Evolutionary conservation across 768 basidiomycete species (phyloP).

Genomic region (Pisolithus albus): DNA sequence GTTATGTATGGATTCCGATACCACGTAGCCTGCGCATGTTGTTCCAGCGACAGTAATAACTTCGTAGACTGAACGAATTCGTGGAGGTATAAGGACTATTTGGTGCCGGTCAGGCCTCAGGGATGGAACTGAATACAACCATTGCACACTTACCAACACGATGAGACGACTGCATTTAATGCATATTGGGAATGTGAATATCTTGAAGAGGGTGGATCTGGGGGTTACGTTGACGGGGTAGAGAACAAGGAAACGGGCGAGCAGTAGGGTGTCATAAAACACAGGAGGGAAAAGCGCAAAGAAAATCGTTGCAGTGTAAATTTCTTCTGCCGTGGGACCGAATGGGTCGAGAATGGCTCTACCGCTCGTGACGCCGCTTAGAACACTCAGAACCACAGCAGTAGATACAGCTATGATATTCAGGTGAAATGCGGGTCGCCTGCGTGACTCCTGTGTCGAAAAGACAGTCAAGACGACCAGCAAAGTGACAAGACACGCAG

Average conservation of each 20-base stretch:
- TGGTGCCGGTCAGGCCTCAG: neutral
- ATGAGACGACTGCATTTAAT: conserved; percentile 27
- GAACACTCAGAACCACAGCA: conserved; percentile 21
- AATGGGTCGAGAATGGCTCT: conserved; percentile 11
- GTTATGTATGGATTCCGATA: conserved; percentile 12
- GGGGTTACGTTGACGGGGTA: conserved; percentile 24
- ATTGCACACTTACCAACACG: conserved; percentile 5
- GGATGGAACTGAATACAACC: conserved; percentile 1
- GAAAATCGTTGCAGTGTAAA: conserved; percentile 16
- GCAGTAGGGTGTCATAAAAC: conserved; percentile 32
- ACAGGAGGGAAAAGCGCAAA: conserved; percentile 27
- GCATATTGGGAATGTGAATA: conserved; percentile 25
- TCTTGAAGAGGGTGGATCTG: conserved; percentile 5
- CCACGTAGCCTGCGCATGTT: conserved; percentile 1
- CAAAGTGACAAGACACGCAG: conserved; percentile 27
- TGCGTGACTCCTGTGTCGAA: conserved; percentile 21
- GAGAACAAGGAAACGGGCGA: conserved; percentile 31
- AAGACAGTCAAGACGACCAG: conserved; percentile 28
- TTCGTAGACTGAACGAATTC: neutral
- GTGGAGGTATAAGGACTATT: conserved; percentile 4
- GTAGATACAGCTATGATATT: conserved; percentile 23
- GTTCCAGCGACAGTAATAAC: neutral
- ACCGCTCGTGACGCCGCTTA: conserved; percentile 11
- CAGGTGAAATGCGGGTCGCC: conserved; percentile 27
- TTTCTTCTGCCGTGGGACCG: conserved; percentile 7